Conservation (phyloP, 1,139 yeast genomes). For the Protomyces macrosporus region DNA sequence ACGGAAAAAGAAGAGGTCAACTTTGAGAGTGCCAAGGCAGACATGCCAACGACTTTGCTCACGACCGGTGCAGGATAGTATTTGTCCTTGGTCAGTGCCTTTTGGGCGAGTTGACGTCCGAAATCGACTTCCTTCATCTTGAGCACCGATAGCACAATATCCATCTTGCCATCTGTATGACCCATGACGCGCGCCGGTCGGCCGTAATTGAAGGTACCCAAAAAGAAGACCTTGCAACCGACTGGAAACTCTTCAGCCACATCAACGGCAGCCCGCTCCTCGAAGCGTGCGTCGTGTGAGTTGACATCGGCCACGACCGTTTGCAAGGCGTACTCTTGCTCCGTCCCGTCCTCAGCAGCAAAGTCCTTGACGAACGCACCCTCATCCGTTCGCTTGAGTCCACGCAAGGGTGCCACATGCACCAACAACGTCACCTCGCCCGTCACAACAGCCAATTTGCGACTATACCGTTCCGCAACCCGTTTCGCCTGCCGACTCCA, state of each 20-base stretch:
- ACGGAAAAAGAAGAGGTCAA: slow-evolving; percentile 68
- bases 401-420: slow-evolving; percentile 69
- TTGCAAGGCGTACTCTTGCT: slow-evolving; percentile 60
- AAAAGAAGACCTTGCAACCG: slow-evolving; percentile 66
- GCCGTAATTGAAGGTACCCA: slow-evolving; percentile 88
- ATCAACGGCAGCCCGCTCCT: slow-evolving; percentile 69
- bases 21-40: slow-evolving; percentile 64
- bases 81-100: slow-evolving; percentile 53
- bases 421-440: slow-evolving; percentile 56
- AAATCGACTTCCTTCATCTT: slow-evolving; percentile 34
- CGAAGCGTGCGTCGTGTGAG: slow-evolving; percentile 67
- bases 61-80: slow-evolving; percentile 68
- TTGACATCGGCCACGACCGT: slow-evolving; percentile 69
- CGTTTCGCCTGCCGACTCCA: slow-evolving; percentile 42
- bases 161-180: slow-evolving; percentile 40
- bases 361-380: slow-evolving; percentile 72
- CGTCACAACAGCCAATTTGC: slow-evolving; percentile 55
- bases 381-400: slow-evolving; percentile 59
- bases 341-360: slow-evolving; percentile 48
- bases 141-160: slow-evolving; percentile 35
- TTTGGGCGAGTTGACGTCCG: slow-evolving; percentile 49
- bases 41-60: slow-evolving; percentile 53
- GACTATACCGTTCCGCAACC: slow-evolving; percentile 43
- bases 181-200: slow-evolving; percentile 70
- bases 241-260: slow-evolving; percentile 76